Evolutionary conservation across 2,329 filamentous ascomycete genomes (phyloP), one percentile per base, ranked within the genome.

Genomic region (Paraphaeosphaeria minitans): DNA sequence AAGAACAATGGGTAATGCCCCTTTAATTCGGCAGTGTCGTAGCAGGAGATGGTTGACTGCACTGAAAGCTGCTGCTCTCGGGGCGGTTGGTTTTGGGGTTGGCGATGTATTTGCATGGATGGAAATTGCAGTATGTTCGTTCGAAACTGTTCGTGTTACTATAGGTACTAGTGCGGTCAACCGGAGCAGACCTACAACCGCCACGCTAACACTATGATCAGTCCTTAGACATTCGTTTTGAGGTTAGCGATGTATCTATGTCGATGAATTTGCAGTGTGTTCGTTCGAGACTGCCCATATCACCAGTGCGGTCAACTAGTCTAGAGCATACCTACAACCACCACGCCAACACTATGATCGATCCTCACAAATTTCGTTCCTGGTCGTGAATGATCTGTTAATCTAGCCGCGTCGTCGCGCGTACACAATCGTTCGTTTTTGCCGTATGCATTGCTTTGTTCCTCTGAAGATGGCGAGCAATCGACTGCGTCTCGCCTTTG

Each of bases 11-110:
- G 45, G 49, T 68, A 4, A 62, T 70, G 1, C 81, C 78, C 2
- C 66, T 58, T 13, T 61, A 68, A 4, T 82, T 77, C 4, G 24
- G 24, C 6, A 27, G 70, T 69, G 9, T 72, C 70, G 3, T 55
- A 67, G 2, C 60, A 63, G 27, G 71, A 72, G 4, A 68, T 80
- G 7, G 55, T 68, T 1, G 66, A 64, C 21, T 79, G 75, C 2
- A 76, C 86, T 37, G 61, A 42, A 16, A 31, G 29, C 29, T 31
- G 29, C 29, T 9, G 6, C 29, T 31, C 6, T 8, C 9, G 9
- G 29, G 9, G 9, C 10, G n/a, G n/a, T 5, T 31, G 29, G 2
- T 9, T 31, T 31, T 8, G 29, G 9, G 29, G 4, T 3, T 6
- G 24, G 24, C 24, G 24, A 27, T 27, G 24, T 27, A 27, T 27